These are phyloP conservation scores for Stagonosporopsis rhizophila DNA, from an alignment of 2,329 filamentous ascomycete genomes.

Conservation along the genomic window DNA sequence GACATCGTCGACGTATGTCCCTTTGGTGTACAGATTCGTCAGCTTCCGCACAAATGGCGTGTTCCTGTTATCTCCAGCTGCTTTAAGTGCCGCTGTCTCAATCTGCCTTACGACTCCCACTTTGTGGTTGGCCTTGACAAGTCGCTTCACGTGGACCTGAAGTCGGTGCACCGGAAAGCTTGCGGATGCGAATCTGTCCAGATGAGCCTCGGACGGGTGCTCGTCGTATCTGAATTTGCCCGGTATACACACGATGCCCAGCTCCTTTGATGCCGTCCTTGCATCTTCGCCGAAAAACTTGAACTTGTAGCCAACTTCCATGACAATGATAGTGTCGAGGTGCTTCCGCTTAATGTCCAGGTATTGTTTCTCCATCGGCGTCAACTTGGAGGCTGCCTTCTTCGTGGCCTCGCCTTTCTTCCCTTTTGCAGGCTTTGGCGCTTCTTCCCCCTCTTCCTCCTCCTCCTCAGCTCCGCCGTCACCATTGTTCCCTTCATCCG, in stretches of 20 bases:
- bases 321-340: slow-evolving; percentile 85
- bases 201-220: slow-evolving; percentile 81
- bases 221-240: slow-evolving; percentile 95
- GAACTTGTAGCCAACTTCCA: slow-evolving; percentile 98
- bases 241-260: slow-evolving; percentile 95
- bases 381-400: slow-evolving; percentile 83
- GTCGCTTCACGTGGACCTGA: slow-evolving; percentile 90
- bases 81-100: slow-evolving; percentile 94
- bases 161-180: slow-evolving; percentile 93
- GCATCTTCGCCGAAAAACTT: slow-evolving; percentile 97
- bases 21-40: slow-evolving; percentile 97
- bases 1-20: slow-evolving; percentile 93
- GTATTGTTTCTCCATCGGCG: slow-evolving; percentile 92
- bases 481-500: slow-evolving; percentile 61
- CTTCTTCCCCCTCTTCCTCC: slow-evolving; percentile 64
- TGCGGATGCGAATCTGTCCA: slow-evolving; percentile 90
- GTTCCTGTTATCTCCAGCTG: slow-evolving; percentile 92
- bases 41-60: slow-evolving; percentile 90
- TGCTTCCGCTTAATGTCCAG: slow-evolving; percentile 93
- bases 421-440: slow-evolving; percentile 58
- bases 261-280: slow-evolving; percentile 82
- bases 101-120: slow-evolving; percentile 94
- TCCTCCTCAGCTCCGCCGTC: slow-evolving; percentile 63
- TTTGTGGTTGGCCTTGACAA: slow-evolving; percentile 92
- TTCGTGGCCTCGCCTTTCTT: slow-evolving; percentile 63